phyloP scores from a whole-genome alignment of 148 eudicot genomes.

The Dysphania ambrosioides region DNA sequence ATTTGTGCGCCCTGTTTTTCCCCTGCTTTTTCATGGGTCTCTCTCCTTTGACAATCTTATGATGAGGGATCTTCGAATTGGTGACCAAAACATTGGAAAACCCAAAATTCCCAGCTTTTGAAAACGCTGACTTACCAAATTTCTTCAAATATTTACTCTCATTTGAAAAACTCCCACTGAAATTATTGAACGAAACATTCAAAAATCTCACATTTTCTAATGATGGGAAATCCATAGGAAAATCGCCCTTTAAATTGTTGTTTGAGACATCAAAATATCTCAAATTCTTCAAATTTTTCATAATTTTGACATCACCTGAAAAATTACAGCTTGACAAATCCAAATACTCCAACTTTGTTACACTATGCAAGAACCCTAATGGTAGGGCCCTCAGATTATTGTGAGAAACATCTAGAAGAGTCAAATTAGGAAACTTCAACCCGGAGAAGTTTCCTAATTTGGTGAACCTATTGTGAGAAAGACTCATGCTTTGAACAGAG shows the following conservation, averaged over 20 bases:
- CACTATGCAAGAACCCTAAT: constrained; percentile 35
- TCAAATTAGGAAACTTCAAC: constrained; percentile 52
- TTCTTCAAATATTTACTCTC: constrained; percentile 16
- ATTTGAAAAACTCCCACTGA: constrained; percentile 37
- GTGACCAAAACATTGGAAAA: constrained; percentile 17
- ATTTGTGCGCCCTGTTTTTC: constrained; percentile 13
- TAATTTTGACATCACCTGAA: constrained; percentile 44
- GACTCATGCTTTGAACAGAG: constrained; percentile 38
- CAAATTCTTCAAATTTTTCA: constrained; percentile 38
- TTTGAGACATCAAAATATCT: constrained; percentile 56
- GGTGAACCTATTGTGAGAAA: constrained; percentile 70
- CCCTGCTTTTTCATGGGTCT: constrained; percentile 13
- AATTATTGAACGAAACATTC: constrained; percentile 72
- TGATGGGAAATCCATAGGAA: constrained; percentile 67
- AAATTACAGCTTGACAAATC: constrained; percentile 63
- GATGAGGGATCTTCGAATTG: constrained; percentile 22
- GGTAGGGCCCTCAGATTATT: constrained; percentile 52
- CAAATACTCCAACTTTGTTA: constrained; percentile 44
- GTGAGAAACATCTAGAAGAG: constrained; percentile 51
- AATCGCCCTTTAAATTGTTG: constrained; percentile 50
- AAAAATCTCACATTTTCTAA: constrained; percentile 44
- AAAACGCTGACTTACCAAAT: constrained; percentile 59
- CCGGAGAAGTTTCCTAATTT: constrained; percentile 41
- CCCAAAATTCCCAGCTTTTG: constrained; percentile 51
- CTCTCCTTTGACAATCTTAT: constrained; percentile 28